These are phyloP conservation scores for Amoebophrya sp. DNA, from an alignment of 169 alveolate species.

Conservation along the genomic window DNA sequence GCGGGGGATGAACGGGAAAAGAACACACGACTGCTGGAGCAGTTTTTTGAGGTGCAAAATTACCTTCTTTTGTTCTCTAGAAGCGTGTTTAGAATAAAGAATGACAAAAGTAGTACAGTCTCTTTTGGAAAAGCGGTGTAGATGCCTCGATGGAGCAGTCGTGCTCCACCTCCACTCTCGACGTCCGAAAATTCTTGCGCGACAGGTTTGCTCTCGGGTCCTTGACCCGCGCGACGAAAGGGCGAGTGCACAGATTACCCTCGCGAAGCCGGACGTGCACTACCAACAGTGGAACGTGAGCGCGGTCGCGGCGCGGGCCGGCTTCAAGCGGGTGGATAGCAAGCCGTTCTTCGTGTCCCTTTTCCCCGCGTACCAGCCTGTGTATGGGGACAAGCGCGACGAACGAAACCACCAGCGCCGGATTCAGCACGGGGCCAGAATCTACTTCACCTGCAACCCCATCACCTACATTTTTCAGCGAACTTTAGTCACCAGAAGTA, in stretches of 20 bases:
- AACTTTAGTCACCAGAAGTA: too few species aligned
- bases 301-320: neutral
- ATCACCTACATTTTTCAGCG: neutral
- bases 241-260: neutral
- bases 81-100: too few species aligned
- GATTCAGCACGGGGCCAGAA: neutral
- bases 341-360: neutral
- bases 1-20: conserved; percentile 1
- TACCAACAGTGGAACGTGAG: conserved; percentile 3
- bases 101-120: too few species aligned
- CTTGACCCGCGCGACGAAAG: neutral
- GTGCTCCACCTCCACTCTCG: too few species aligned
- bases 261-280: conserved; percentile 18
- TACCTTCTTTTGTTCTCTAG: too few species aligned
- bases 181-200: too few species aligned
- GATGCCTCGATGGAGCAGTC: too few species aligned
- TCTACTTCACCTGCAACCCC: conserved; percentile 7
- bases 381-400: neutral
- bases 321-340: neutral
- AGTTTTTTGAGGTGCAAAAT: neutral
- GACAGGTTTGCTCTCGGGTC: neutral
- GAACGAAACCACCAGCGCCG: neutral
- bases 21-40: neutral
- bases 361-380: neutral
- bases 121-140: too few species aligned